These are phyloP conservation scores for Cyanidioschyzon merolae DNA, from an alignment of 23 red algal species.

Conservation along the genomic window DNA sequence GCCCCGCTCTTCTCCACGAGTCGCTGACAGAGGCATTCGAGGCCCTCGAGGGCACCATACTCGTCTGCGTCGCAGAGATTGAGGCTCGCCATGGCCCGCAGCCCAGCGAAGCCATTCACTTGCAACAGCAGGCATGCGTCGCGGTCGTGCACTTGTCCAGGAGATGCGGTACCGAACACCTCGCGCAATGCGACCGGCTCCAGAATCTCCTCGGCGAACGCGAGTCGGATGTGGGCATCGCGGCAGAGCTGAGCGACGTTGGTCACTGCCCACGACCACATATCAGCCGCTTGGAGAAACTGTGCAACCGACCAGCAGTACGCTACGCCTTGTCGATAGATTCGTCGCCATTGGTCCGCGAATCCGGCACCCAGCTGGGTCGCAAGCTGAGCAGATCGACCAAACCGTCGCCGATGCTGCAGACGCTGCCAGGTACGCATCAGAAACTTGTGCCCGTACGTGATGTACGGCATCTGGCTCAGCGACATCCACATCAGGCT, in stretches of 20 bases:
- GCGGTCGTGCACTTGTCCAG: not conserved
- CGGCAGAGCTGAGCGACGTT: not conserved
- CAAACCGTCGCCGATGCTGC: not conserved
- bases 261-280: not conserved
- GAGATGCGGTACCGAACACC: not conserved
- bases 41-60: not conserved
- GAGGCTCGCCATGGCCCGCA: slow-evolving; percentile 10
- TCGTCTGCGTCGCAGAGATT: not conserved
- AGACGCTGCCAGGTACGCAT: not conserved
- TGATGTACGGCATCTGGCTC: not conserved
- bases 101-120: slow-evolving; percentile 6
- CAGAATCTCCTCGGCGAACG: not conserved
- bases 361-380: not conserved
- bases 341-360: not conserved
- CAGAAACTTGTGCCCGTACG: not conserved
- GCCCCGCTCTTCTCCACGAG: slow-evolving; percentile 5
- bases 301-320: slow-evolving; percentile 15
- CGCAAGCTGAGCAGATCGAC: not conserved
- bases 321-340: not conserved
- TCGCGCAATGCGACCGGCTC: slow-evolving; percentile 1
- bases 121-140: not conserved
- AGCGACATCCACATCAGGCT: not conserved
- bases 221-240: not conserved
- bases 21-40: not conserved
- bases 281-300: not conserved